A percentile compares a stretch with the other conserved stretches of the same genome.
These are phyloP conservation scores for Xylaria sp. DNA, from an alignment of 2,329 filamentous ascomycete species.

Conservation along the genomic window DNA sequence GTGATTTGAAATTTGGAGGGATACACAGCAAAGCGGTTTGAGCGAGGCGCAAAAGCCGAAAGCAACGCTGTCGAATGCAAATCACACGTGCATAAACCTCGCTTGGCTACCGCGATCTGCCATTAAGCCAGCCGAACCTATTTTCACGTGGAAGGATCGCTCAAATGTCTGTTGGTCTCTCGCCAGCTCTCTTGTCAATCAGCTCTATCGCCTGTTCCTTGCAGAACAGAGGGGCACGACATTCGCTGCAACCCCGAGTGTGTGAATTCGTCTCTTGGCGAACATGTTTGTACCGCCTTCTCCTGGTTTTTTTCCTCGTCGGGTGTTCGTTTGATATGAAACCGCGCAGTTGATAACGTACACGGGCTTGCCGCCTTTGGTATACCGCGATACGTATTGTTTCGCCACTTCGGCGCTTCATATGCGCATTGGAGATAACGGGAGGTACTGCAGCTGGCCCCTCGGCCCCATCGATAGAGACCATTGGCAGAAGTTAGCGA, in stretches of 20 bases:
- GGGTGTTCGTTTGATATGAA: not conserved
- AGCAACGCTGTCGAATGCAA: slow-evolving; percentile 22
- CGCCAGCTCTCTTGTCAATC: not conserved
- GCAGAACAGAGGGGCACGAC: slow-evolving; percentile 7
- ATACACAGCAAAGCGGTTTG: slow-evolving; percentile 3
- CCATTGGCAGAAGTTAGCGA: slow-evolving; percentile 20
- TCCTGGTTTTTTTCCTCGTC: not conserved
- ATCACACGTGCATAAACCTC: slow-evolving; percentile 28
- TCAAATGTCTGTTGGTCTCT: not conserved
- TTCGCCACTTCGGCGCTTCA: slow-evolving; percentile 9
- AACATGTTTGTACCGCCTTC: not conserved
- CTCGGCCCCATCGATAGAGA: not conserved
- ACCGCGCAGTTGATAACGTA: slow-evolving; percentile 6
- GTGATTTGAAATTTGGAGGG: slow-evolving; percentile 10
- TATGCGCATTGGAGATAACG: slow-evolving; percentile 8
- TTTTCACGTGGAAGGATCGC: slow-evolving; percentile 16
- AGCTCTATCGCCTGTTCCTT: slow-evolving; percentile 14
- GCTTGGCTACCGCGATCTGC: slow-evolving; percentile 9
- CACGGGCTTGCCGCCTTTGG: slow-evolving; percentile 18
- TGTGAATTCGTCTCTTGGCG: slow-evolving; percentile 1
- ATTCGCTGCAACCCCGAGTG: not conserved
- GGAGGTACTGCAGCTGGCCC: slow-evolving; percentile 8
- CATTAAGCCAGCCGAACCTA: not conserved
- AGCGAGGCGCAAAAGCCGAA: slow-evolving; percentile 14
- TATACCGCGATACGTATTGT: slow-evolving; percentile 7